phyloP scores from a whole-genome alignment of 768 basidiomycete species.

The Naganishia vaughanmartiniae region DNA sequence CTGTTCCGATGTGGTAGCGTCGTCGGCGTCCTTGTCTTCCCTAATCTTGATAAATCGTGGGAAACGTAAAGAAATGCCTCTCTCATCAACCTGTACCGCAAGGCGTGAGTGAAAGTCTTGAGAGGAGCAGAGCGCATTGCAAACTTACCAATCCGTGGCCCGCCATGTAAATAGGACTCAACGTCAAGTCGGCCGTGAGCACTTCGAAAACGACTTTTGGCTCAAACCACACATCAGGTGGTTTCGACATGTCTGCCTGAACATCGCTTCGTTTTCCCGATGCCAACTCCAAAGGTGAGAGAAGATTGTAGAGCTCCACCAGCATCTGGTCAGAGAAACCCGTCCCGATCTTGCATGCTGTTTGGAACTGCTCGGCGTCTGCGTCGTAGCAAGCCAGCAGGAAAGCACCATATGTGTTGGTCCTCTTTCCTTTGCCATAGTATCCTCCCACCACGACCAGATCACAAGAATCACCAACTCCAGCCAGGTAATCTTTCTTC shows the following conservation, averaged over 20 bases:
- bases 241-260: slow-evolving; percentile 82
- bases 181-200: slow-evolving; percentile 88
- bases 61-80: slow-evolving; percentile 93
- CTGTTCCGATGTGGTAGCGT: slow-evolving; percentile 90
- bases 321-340: slow-evolving; percentile 93
- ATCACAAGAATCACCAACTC: slow-evolving; percentile 94
- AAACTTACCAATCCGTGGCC: slow-evolving; percentile 77
- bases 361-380: slow-evolving; percentile 86
- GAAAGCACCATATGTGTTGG: slow-evolving; percentile 96
- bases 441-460: slow-evolving; percentile 97
- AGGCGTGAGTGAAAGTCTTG: neutral
- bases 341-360: slow-evolving; percentile 91
- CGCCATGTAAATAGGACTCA: slow-evolving; percentile 90
- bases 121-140: neutral
- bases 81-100: slow-evolving; percentile 59
- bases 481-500: slow-evolving; percentile 96
- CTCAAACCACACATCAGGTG: slow-evolving; percentile 94
- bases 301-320: slow-evolving; percentile 71
- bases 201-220: slow-evolving; percentile 98
- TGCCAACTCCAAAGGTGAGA: slow-evolving; percentile 64
- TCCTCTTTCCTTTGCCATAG: slow-evolving; percentile 96
- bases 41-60: slow-evolving; percentile 88
- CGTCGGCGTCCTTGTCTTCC: slow-evolving; percentile 89
- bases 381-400: slow-evolving; percentile 93
- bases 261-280: slow-evolving; percentile 70